These are phyloP conservation scores for Hortaea sp. DNA, from an alignment of 2,329 filamentous ascomycete genomes.

Conservation along the genomic window DNA sequence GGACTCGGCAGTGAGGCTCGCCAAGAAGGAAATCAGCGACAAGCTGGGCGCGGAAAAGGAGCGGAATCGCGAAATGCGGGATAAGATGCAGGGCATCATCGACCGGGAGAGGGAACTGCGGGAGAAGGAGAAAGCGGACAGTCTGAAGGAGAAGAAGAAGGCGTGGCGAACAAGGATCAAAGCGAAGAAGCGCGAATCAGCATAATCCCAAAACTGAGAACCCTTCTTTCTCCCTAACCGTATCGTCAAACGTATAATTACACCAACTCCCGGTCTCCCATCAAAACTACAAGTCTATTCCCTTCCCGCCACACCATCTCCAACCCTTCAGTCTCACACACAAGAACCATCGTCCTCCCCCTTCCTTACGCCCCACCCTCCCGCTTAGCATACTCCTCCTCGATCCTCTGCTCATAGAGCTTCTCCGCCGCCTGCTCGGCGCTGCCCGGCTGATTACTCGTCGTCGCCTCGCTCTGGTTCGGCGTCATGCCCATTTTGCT, in stretches of 20 bases:
- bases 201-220: neutral
- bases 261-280: too few relatives aligned
- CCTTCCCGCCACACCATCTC: too few relatives aligned
- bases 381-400: slow-evolving; percentile 36
- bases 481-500: slow-evolving; percentile 13
- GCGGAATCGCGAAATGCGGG: slow-evolving; percentile 25
- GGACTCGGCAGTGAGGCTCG: slow-evolving; percentile 23
- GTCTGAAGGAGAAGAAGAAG: slow-evolving; percentile 31
- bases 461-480: slow-evolving; percentile 7
- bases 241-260: too few relatives aligned
- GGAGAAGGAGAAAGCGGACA: slow-evolving; percentile 25
- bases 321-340: too few relatives aligned
- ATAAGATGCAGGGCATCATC: slow-evolving; percentile 38
- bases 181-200: slow-evolving; percentile 24
- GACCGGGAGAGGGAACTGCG: slow-evolving; percentile 38
- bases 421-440: slow-evolving; percentile 21
- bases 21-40: slow-evolving; percentile 26
- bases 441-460: slow-evolving; percentile 22
- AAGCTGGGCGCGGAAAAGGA: slow-evolving; percentile 16
- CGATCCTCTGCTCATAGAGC: slow-evolving; percentile 31
- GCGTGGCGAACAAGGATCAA: slow-evolving; percentile 32
- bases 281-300: too few relatives aligned
- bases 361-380: slow-evolving; percentile 29
- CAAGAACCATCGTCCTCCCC: too few relatives aligned
- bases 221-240: too few relatives aligned